Evolutionary conservation across 768 basidiomycete species (phyloP).

Genomic region (Lactifluus pinguis): DNA sequence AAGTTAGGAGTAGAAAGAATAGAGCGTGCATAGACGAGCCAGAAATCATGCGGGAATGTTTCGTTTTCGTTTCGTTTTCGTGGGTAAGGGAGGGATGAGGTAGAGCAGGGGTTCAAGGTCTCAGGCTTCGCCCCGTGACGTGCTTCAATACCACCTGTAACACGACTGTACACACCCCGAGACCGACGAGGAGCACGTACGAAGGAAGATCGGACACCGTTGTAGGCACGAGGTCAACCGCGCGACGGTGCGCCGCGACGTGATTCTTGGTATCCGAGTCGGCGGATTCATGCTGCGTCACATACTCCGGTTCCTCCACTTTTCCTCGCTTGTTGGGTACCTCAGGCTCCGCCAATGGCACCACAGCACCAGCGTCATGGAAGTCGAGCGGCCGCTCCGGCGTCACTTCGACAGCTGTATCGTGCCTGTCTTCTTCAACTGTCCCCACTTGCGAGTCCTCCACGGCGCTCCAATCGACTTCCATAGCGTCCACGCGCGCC

Average conservation of each 20-base stretch:
- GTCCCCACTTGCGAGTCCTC: not conserved
- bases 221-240: conserved; percentile 15
- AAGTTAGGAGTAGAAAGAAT: no score
- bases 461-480: conserved; percentile 15
- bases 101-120: not conserved
- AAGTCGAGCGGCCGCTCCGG: not conserved
- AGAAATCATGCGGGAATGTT: no score
- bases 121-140: conserved; percentile 20
- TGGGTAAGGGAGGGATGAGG: not conserved
- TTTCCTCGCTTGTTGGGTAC: not conserved
- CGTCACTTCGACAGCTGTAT: not conserved
- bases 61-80: no score
- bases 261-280: not conserved
- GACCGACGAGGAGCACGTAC: conserved; percentile 38
- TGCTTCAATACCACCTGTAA: conserved; percentile 31
- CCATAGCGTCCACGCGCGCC: conserved; percentile 24
- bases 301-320: not conserved
- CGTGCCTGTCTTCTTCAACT: not conserved
- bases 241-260: not conserved
- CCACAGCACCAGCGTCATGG: no score
- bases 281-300: not conserved
- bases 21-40: no score
- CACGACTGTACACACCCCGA: conserved; percentile 40
- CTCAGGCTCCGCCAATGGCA: not conserved
- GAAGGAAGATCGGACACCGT: conserved; percentile 30